These are phyloP conservation scores for Niebla homalea DNA, from an alignment of 495 filamentous ascomycete genomes.

Conservation along the genomic window DNA sequence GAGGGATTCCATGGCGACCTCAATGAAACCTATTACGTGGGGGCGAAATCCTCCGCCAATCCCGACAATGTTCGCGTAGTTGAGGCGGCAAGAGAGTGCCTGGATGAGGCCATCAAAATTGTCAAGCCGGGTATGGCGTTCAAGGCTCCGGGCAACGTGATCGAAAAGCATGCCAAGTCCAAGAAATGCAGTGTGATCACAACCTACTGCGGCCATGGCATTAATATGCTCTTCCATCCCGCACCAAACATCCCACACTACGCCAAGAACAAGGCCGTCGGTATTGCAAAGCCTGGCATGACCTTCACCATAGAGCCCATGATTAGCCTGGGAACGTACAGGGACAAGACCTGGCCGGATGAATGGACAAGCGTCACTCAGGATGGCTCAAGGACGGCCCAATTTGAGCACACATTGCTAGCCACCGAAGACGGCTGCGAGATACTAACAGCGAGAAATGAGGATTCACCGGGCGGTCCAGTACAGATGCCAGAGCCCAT, in stretches of 20 bases:
- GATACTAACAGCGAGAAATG: constrained; percentile 70
- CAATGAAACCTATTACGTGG: constrained; percentile 88
- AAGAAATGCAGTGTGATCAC: constrained; percentile 70
- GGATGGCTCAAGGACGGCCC: constrained; percentile 70
- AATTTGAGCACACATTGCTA: constrained; percentile 89
- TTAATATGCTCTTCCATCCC: constrained; percentile 75
- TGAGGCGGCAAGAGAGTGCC: constrained; percentile 66
- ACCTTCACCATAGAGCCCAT: constrained; percentile 91
- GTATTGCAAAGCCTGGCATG: constrained; percentile 77
- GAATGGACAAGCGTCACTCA: constrained; percentile 79
- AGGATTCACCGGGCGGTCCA: constrained; percentile 74
- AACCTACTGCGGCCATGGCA: constrained; percentile 81
- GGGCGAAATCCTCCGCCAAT: constrained; percentile 58
- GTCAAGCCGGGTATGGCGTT: constrained; percentile 82
- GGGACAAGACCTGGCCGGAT: constrained; percentile 79
- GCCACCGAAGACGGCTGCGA: constrained; percentile 93
- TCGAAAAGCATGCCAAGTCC: constrained; percentile 74
- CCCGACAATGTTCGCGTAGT: constrained; percentile 73
- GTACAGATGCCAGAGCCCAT: constrained; percentile 46
- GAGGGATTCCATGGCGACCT: constrained; percentile 78
- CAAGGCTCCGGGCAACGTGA: constrained; percentile 69
- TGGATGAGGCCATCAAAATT: constrained; percentile 69
- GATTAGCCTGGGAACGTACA: constrained; percentile 70
- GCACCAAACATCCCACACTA: constrained; percentile 81
- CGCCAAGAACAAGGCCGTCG: constrained; percentile 81